Conservation (phyloP, 768 basidiomycete genomes). For the Lepiota venenata region DNA sequence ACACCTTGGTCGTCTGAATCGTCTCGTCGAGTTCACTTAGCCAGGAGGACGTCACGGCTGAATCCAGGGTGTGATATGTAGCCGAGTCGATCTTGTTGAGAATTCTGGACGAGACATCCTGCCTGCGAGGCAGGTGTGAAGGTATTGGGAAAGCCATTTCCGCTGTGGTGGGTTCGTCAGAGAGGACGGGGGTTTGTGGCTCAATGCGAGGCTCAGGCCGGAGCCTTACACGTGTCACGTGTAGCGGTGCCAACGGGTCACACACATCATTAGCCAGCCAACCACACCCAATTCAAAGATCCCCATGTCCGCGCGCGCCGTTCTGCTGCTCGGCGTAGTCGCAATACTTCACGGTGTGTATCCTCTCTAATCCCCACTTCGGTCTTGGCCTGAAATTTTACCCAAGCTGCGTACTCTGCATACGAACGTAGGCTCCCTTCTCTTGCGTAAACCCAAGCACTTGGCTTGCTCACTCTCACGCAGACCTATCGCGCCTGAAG, state of each 20-base stretch:
- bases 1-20: conserved; percentile 70
- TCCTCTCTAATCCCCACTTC: neutral
- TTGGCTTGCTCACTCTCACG: conserved; percentile 7
- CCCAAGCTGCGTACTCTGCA: conserved; percentile 71
- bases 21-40: conserved; percentile 68
- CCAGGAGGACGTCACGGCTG: conserved; percentile 65
- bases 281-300: conserved; percentile 7
- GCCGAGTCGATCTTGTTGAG: conserved; percentile 68
- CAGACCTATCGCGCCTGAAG: conserved; percentile 76
- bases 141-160: conserved; percentile 76
- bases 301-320: conserved; percentile 42
- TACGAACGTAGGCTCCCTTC: conserved; percentile 61
- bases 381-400: conserved; percentile 6
- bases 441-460: neutral
- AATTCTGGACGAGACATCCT: conserved; percentile 70
- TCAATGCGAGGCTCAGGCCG: neutral
- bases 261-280: too few species aligned
- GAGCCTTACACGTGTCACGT: conserved; percentile 19
- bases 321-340: conserved; percentile 44
- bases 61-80: conserved; percentile 52
- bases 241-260: conserved; percentile 17
- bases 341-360: conserved; percentile 52
- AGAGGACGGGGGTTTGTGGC: neutral
- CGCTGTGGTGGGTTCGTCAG: conserved; percentile 10
- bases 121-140: conserved; percentile 66